These are phyloP conservation scores for Epichloe bromicola DNA, from an alignment of 2,329 filamentous ascomycete species.

Conservation along the genomic window DNA sequence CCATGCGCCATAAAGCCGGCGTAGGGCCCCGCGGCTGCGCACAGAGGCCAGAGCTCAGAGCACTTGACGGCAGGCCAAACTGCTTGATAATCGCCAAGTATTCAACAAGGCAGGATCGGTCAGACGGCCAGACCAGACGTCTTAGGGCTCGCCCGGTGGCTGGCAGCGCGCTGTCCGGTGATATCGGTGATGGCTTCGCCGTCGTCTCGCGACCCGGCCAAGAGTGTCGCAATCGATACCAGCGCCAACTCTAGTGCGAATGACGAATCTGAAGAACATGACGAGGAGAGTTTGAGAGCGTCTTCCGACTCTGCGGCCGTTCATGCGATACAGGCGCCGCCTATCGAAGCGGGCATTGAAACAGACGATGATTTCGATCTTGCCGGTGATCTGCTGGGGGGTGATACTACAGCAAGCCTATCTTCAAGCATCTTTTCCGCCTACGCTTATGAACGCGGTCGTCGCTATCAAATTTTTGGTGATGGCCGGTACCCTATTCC, in stretches of 20 bases:
- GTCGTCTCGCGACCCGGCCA: background rate
- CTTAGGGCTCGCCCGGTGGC: background rate
- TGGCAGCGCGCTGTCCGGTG: background rate
- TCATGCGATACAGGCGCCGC: background rate
- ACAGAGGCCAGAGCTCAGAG: too few relatives aligned
- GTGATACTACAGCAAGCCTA: conserved; percentile 4
- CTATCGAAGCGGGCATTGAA: conserved; percentile 1
- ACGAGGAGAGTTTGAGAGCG: background rate
- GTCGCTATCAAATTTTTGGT: conserved; percentile 21
- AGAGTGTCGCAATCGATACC: background rate
- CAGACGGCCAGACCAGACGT: background rate
- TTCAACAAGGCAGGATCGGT: too few relatives aligned
- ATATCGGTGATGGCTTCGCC: background rate
- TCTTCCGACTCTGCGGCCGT: background rate
- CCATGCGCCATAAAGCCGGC: too few relatives aligned
- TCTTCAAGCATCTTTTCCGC: conserved; percentile 7
- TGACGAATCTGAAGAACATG: background rate
- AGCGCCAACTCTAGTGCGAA: background rate
- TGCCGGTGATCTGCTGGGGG: background rate
- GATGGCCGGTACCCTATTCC: conserved; percentile 23
- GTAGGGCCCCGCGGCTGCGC: too few relatives aligned
- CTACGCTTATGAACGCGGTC: conserved; percentile 6
- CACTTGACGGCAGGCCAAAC: too few relatives aligned
- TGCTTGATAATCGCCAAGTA: too few relatives aligned
- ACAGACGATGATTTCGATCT: conserved; percentile 5